A percentile compares a stretch with the other conserved stretches of the same genome.
phyloP scores from a whole-genome alignment of 495 filamentous ascomycete species.

The Poronia punctata region DNA sequence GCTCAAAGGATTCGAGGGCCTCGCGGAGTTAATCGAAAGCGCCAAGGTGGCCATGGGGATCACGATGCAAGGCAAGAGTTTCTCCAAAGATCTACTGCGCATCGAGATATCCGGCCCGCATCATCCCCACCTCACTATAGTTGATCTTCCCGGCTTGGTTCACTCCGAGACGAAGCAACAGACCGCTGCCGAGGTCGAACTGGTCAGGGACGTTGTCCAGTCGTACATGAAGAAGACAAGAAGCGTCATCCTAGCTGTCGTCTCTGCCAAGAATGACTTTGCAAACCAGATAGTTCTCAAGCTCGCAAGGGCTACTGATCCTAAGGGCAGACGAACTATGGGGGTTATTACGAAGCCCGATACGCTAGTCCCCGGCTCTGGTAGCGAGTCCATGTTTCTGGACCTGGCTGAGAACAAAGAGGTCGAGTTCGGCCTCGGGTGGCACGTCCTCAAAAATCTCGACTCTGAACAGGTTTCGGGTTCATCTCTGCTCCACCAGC shows the following conservation, averaged over 20 bases:
- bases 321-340: conserved; percentile 34
- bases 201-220: conserved; percentile 38
- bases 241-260: conserved; percentile 45
- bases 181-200: conserved; percentile 32
- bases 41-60: conserved; percentile 42
- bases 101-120: conserved; percentile 47
- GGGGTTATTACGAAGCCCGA: conserved; percentile 50
- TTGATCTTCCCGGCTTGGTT: conserved; percentile 48
- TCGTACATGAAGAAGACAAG: conserved; percentile 41
- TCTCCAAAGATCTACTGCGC: conserved; percentile 42
- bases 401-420: conserved; percentile 40
- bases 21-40: conserved; percentile 36
- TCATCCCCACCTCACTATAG: conserved; percentile 45
- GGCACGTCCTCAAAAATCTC: conserved; percentile 46
- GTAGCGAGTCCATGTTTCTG: conserved; percentile 31
- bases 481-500: conserved; percentile 16
- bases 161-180: conserved; percentile 40
- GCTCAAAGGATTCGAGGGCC: conserved; percentile 26
- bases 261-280: conserved; percentile 46
- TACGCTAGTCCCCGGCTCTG: conserved; percentile 30
- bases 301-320: conserved; percentile 33
- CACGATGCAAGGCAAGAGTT: conserved; percentile 27
- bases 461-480: conserved; percentile 33
- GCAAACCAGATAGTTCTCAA: conserved; percentile 44
- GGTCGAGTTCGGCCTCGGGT: conserved; percentile 40